Base-by-base conservation (phyloP, 257 asterid genomes). In the Verbascum thapsus region DNA sequence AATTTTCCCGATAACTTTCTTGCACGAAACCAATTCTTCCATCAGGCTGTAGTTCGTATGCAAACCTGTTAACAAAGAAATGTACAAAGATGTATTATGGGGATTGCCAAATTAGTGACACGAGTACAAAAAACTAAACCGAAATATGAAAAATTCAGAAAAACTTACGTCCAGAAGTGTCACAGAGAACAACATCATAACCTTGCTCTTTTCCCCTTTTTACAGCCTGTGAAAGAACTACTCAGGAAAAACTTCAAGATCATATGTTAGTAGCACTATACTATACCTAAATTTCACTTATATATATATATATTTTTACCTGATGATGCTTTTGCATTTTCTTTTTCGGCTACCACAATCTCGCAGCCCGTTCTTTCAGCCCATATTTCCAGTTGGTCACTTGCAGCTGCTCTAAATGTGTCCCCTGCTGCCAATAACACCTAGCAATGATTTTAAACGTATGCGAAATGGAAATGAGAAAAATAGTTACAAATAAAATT, bases 401-500 rank as follows among this genome's bases (percentile, higher is more conserved):
- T 85, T 40, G 97, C 99, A 71, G 99, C 99, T 43, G 99, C 99
- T 81, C 96, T 85, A 78, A 90, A 94, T 20, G 97, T 94, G 75
- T 94, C 99, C 53, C 97, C 99, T 40, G 99, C 97, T 23, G 96
- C 99, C 81, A 94, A 74, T 76, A 94, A 66, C 67, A 87, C 83
- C 99, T 94, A 55, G 41, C 66, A 69, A 39, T n/a, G 42, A 58
- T 67, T 40, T 61, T 15, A 37, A 47, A 67, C 65, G 54, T 12
- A 45, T 13, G 39, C 8, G 18, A 68, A 52, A 39, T 37, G 26
- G 57, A 55, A 64, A 68, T 45, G 64, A 59, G 67, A 55, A 58
- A 34, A 26, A 26, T 1, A 26, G 32, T 26, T 26, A 5, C 2
- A 26, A 26, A 26, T 5, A 1, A 43, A n/a, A 43, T 7, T 13